Conservation (phyloP, 108 stramenopile species). For the Fragilariopsis cylindrus region DNA sequence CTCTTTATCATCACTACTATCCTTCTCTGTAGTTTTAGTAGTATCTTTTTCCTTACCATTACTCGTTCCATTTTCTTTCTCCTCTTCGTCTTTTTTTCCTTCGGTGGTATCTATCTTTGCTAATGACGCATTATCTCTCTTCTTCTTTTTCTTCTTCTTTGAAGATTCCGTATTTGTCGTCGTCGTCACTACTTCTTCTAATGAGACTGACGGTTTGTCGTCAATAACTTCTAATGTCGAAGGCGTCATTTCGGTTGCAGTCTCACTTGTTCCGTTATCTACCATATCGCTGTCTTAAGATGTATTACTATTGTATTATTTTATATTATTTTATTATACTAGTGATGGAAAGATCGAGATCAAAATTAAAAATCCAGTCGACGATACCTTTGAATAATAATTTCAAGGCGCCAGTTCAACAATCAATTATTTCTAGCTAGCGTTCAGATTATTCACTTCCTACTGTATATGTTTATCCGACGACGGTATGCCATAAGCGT, state of each 20-base stretch:
- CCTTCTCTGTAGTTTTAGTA: background rate
- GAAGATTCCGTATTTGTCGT: background rate
- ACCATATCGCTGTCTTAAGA: background rate
- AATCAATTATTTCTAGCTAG: too few relatives aligned
- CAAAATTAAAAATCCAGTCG: too few relatives aligned
- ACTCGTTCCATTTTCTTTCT: background rate
- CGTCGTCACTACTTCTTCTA: background rate
- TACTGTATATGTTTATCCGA: too few relatives aligned
- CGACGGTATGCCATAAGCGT: too few relatives aligned
- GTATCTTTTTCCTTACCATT: background rate
- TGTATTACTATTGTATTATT: too few relatives aligned
- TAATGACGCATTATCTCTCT: background rate
- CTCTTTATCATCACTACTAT: background rate
- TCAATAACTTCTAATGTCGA: background rate
- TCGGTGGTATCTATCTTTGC: background rate
- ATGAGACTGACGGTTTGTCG: background rate
- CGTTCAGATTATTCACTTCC: too few relatives aligned
- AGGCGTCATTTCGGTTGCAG: background rate
- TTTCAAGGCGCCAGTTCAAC: too few relatives aligned
- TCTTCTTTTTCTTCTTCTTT: conserved; percentile 6
- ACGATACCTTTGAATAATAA: too few relatives aligned
- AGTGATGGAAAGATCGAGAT: too few relatives aligned
- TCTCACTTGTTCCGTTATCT: background rate
- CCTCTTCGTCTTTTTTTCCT: background rate
- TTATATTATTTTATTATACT: too few relatives aligned